Conservation (phyloP, 345 rosid genomes). For the Pelargonium nanum region DNA sequence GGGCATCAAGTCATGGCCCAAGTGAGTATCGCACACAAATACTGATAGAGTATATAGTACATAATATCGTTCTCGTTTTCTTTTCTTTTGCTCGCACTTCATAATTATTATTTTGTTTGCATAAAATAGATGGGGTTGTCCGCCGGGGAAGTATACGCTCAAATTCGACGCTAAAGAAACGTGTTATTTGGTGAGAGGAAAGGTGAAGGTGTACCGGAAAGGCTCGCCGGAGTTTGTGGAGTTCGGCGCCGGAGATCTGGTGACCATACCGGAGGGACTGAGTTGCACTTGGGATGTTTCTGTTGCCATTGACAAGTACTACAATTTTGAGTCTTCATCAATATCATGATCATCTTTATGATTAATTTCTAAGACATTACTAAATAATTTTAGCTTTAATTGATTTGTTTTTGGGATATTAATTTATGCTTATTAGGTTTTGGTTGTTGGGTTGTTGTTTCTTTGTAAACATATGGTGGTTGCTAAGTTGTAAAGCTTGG, state of each 20-base stretch:
- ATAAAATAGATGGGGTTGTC: slow-evolving; percentile 72
- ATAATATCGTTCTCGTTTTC: not conserved
- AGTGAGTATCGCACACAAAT: slow-evolving; percentile 30
- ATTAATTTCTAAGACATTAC: too few species aligned
- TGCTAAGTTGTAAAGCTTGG: too few species aligned
- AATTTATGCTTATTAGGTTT: too few species aligned
- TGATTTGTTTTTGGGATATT: too few species aligned
- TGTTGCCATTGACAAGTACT: slow-evolving; percentile 73
- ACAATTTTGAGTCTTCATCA: slow-evolving; percentile 40
- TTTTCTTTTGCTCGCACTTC: not conserved
- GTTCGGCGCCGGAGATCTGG: slow-evolving; percentile 93
- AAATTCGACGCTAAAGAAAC: slow-evolving; percentile 89
- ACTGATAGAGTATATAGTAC: not conserved
- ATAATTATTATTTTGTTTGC: not conserved
- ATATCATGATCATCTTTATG: not conserved
- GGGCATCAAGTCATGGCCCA: slow-evolving; percentile 90
- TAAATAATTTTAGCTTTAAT: too few species aligned
- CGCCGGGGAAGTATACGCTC: slow-evolving; percentile 79
- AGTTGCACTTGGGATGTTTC: slow-evolving; percentile 93
- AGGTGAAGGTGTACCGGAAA: slow-evolving; percentile 61
- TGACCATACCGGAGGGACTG: slow-evolving; percentile 67
- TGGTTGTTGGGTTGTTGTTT: too few species aligned
- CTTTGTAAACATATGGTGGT: too few species aligned
- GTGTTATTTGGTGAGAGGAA: slow-evolving; percentile 73
- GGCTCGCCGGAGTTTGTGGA: slow-evolving; percentile 50